Base-by-base conservation (phyloP, 2,329 filamentous ascomycete genomes). In the Talaromyces marneffei region DNA sequence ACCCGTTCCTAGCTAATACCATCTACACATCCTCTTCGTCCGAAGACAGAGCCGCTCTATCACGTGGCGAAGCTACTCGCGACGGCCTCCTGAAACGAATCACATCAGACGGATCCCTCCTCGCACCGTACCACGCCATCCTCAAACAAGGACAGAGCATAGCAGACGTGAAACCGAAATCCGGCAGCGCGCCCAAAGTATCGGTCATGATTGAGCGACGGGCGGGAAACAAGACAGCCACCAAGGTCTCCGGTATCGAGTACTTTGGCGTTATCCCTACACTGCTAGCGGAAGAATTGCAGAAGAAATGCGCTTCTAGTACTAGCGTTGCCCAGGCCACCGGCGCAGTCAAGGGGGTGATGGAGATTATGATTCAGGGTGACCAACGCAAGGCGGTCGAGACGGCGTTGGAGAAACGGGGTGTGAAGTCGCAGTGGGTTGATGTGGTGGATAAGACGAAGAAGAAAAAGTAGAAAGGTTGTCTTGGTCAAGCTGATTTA, bases 291-390 rank as follows among this genome's bases (percentile, higher is more conserved):
- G 86, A 88, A 62, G 87, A 89, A 69, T 68, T 89, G 66, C 80
- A 87, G 67, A 88, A 86, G 74, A 82, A 83, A 33, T 89, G 87
- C 69, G 87, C 87, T 2, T 85, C 87, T n/a, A 85, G 82, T 61
- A 87, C 86, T 12, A 87, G 84, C 63, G 84, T 88, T 1, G 80
- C 84, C 35, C 83, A 85, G 66, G 75, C 86, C 33, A 79, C 80
- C 50, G 86, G 86, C 3, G 85, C 85, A 8, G 84, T 85, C 66
- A 83, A 82, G 66, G 84, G 85, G 0, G 76, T 87, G 2, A 83
- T 88, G 82, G 87, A 89, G 70, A 82, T 89, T 20, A 79, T 87
- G 74, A 80, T 89, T 3, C 87, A 89, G 68, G 87, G 87, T 1
- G 85, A 86, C 63, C 86, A 89, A 74, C 82, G 81, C 61, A 82